Conservation (phyloP, 2,329 filamentous ascomycete species). For the Arthrobotrys entomopaga region DNA sequence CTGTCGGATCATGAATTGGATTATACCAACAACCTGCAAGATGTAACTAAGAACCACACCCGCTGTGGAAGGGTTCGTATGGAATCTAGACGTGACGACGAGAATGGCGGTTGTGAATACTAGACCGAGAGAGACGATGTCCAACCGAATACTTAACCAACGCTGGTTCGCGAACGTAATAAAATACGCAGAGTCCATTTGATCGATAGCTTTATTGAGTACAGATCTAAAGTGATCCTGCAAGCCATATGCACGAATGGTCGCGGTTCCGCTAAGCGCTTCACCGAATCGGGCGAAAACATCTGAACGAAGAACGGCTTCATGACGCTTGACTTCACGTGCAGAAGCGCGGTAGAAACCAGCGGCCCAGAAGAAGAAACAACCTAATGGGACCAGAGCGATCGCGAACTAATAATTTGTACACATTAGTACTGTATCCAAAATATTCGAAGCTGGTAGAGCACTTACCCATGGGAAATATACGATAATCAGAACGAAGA, state of each 20-base stretch:
- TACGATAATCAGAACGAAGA: slow-evolving; percentile 81
- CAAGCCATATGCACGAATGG: slow-evolving; percentile 88
- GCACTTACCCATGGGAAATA: slow-evolving; percentile 84
- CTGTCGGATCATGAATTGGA: slow-evolving; percentile 94
- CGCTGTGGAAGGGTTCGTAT: slow-evolving; percentile 82
- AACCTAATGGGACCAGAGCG: slow-evolving; percentile 74
- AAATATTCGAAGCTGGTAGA: slow-evolving; percentile 96
- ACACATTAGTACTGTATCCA: slow-evolving; percentile 88
- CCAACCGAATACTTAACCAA: slow-evolving; percentile 87
- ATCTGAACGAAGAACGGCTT: slow-evolving; percentile 83
- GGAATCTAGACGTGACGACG: slow-evolving; percentile 89
- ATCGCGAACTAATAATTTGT: slow-evolving; percentile 83
- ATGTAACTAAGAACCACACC: slow-evolving; percentile 94
- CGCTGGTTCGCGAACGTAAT: slow-evolving; percentile 95
- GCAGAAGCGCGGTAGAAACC: slow-evolving; percentile 91
- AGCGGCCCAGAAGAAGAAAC: slow-evolving; percentile 83
- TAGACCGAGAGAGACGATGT: slow-evolving; percentile 82
- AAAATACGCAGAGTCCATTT: slow-evolving; percentile 94
- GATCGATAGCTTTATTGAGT: slow-evolving; percentile 79
- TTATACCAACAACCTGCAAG: slow-evolving; percentile 90
- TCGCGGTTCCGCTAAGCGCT: slow-evolving; percentile 82
- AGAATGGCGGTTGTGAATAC: slow-evolving; percentile 90
- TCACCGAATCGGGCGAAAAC: slow-evolving; percentile 94
- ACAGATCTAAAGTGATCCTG: slow-evolving; percentile 77
- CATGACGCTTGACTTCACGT: slow-evolving; percentile 92